Evolutionary conservation across 768 basidiomycete species (phyloP).

Genomic region (Lactarius akahatsu): DNA sequence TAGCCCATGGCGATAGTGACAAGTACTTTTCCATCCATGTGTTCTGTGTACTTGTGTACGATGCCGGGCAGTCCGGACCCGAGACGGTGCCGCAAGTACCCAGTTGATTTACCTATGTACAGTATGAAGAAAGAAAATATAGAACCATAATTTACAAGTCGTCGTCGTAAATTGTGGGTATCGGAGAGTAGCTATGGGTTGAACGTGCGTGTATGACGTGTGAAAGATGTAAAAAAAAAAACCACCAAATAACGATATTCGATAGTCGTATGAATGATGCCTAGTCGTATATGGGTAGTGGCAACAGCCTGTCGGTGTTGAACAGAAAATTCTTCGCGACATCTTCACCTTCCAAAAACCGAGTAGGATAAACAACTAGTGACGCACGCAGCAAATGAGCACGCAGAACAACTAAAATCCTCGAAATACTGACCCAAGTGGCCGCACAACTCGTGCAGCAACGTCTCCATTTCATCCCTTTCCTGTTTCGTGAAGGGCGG

Average conservation of each 20-base stretch:
- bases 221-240: not conserved
- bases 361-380: conserved; percentile 79
- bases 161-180: not conserved
- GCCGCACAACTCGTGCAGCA: conserved; percentile 74
- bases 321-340: conserved; percentile 91
- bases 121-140: not conserved
- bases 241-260: not conserved
- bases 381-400: conserved; percentile 16
- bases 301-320: conserved; percentile 78
- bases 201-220: not conserved
- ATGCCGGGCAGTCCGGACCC: not conserved
- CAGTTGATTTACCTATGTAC: not conserved
- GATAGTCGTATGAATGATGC: not conserved
- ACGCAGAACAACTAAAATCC: not conserved
- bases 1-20: not conserved
- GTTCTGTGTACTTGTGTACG: not conserved
- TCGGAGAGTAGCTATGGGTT: too few relatives aligned
- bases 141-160: not conserved
- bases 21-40: not conserved
- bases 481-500: conserved; percentile 83
- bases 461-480: conserved; percentile 83
- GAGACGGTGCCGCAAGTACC: not conserved
- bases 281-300: conserved; percentile 71
- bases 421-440: conserved; percentile 66
- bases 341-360: conserved; percentile 93